Evolutionary conservation across 495 filamentous ascomycete species (phyloP).

Genomic region (Filosporella fistucella): DNA sequence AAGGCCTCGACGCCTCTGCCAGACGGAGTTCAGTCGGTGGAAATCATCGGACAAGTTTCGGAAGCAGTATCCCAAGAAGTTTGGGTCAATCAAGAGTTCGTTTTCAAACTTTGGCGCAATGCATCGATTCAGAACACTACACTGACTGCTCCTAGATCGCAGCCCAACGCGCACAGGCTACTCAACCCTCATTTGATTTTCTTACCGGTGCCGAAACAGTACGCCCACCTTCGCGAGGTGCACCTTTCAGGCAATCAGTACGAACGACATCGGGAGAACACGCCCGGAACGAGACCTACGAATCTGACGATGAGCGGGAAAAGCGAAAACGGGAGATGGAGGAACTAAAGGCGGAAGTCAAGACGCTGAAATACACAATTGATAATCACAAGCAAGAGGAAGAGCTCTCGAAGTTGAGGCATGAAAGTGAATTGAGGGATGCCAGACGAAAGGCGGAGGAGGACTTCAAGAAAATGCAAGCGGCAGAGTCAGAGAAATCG

Average conservation of each 20-base stretch:
- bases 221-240: constrained; percentile 30
- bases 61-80: constrained; percentile 20
- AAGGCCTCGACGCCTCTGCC: constrained; percentile 10
- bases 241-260: constrained; percentile 23
- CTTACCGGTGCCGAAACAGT: constrained; percentile 43
- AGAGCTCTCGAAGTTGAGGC: constrained; percentile 67
- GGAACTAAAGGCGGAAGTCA: constrained; percentile 51
- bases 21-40: constrained; percentile 16
- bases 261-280: constrained; percentile 24
- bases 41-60: constrained; percentile 18
- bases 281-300: constrained; percentile 29
- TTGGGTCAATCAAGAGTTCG: constrained; percentile 39
- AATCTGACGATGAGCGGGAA: constrained; percentile 16
- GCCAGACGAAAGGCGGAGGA: constrained; percentile 70
- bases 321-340: constrained; percentile 26
- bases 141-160: constrained; percentile 22
- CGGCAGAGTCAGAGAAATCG: constrained; percentile 62
- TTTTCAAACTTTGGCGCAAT: constrained; percentile 1
- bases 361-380: constrained; percentile 47
- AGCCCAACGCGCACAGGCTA: constrained; percentile 35
- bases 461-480: constrained; percentile 79
- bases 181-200: constrained; percentile 59
- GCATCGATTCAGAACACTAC: not conserved
- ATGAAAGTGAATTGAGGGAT: constrained; percentile 79
- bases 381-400: constrained; percentile 80